Conservation (phyloP, 306 rosid genomes). For the Cucurbita ficifolia region DNA sequence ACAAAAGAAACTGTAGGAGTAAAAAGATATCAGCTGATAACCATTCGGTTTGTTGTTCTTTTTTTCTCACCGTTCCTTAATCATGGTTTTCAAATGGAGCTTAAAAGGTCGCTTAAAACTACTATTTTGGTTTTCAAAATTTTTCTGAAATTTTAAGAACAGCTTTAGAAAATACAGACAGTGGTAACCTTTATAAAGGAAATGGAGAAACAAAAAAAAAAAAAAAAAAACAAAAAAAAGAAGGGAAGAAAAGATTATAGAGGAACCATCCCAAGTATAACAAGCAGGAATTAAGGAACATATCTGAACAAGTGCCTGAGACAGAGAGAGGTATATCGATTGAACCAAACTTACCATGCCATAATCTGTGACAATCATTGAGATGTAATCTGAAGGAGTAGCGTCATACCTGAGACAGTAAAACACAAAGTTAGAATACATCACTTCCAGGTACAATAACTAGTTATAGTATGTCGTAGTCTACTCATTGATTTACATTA, state of each 20-base stretch:
- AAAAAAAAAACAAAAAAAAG: too few relatives aligned
- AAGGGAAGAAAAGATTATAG: too few relatives aligned
- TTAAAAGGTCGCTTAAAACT: background rate
- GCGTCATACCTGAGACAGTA: slow-evolving; percentile 48
- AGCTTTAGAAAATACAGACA: background rate
- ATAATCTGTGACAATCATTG: slow-evolving; percentile 75
- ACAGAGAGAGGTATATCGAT: background rate
- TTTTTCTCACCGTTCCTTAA: too few relatives aligned
- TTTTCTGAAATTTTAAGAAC: background rate
- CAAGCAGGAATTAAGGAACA: background rate
- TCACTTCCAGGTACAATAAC: background rate
- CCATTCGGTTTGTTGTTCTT: too few relatives aligned
- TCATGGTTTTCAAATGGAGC: too few relatives aligned
- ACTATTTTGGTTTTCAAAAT: too few relatives aligned
- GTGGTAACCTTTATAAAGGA: background rate
- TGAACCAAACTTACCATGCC: slow-evolving; percentile 51
- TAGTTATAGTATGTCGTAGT: background rate
- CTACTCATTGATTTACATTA: slow-evolving; percentile 24
- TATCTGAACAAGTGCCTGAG: background rate
- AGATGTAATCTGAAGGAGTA: slow-evolving; percentile 74
- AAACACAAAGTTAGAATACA: background rate
- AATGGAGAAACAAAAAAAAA: background rate
- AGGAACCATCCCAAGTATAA: background rate
- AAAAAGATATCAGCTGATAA: too few relatives aligned
- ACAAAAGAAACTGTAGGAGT: too few relatives aligned